Conservation (phyloP, 78 protist species). For the Protostelium mycophagum region DNA sequence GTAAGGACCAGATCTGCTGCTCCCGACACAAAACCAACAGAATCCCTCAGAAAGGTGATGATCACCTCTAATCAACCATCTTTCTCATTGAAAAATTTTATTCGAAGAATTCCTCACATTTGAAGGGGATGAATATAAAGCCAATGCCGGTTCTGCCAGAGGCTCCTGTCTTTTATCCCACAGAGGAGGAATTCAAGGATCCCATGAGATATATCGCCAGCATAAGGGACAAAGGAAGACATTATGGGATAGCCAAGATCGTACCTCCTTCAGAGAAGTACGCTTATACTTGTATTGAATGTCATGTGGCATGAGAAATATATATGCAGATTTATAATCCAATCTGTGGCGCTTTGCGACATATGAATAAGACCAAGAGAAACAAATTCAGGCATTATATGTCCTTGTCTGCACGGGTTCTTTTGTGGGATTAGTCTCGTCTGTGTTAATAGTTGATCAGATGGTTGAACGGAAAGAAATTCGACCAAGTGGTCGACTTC, state of each 20-base stretch:
- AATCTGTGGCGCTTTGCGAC: too few relatives aligned
- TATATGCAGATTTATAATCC: too few relatives aligned
- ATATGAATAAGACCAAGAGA: too few relatives aligned
- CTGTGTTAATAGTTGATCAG: not conserved
- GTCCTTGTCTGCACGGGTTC: too few relatives aligned
- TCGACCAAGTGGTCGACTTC: conserved; percentile 11
- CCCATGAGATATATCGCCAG: conserved; percentile 48
- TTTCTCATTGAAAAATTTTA: too few relatives aligned
- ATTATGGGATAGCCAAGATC: conserved; percentile 59
- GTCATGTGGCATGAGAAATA: too few relatives aligned
- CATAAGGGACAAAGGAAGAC: conserved; percentile 44
- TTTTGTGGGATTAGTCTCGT: too few relatives aligned
- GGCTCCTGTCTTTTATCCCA: conserved; percentile 70
- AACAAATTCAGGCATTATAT: too few relatives aligned
- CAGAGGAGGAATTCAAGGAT: conserved; percentile 51
- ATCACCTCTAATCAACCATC: too few relatives aligned
- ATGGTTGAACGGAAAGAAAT: not conserved
- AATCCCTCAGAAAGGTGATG: not conserved
- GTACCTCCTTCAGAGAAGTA: conserved; percentile 39
- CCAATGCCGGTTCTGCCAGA: conserved; percentile 23
- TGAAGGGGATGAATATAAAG: not conserved
- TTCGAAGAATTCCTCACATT: too few relatives aligned
- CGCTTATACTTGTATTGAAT: too few relatives aligned
- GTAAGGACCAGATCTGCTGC: not conserved
- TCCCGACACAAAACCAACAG: not conserved